Evolutionary conservation across 495 filamentous ascomycete species (phyloP).

Genomic region (Acidomyces sp.): DNA sequence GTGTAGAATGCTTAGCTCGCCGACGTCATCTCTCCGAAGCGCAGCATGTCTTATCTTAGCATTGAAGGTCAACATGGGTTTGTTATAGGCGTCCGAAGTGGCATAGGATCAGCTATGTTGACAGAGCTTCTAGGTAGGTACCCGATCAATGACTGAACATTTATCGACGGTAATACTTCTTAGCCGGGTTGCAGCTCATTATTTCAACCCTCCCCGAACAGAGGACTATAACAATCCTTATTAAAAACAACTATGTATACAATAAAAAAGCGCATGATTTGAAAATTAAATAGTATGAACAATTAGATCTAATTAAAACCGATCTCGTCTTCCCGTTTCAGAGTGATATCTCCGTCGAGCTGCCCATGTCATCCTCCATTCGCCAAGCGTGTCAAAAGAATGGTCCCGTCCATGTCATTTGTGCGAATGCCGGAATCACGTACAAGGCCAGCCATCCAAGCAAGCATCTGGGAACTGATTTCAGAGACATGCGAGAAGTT

Average conservation of each 20-base stretch:
- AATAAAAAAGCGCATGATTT: too few relatives aligned
- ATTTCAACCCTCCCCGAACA: conserved; percentile 26
- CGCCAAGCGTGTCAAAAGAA: conserved; percentile 33
- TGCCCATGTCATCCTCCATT: conserved; percentile 34
- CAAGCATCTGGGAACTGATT: conserved; percentile 44
- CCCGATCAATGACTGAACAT: conserved; percentile 1
- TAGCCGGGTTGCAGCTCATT: conserved; percentile 40
- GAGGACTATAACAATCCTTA: conserved; percentile 24
- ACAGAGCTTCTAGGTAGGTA: conserved; percentile 41
- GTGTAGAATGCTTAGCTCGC: too few relatives aligned
- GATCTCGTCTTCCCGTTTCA: conserved; percentile 28
- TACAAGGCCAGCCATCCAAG: conserved; percentile 33
- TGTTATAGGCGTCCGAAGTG: conserved; percentile 43
- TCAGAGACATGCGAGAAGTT: conserved; percentile 40
- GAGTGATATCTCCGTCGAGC: conserved; percentile 38
- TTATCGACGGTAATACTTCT: background rate
- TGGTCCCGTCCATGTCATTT: conserved; percentile 41
- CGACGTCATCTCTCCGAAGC: too few relatives aligned
- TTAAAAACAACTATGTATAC: too few relatives aligned
- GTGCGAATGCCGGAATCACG: conserved; percentile 40
- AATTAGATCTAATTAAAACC: conserved; percentile 6
- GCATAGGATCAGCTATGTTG: conserved; percentile 38
- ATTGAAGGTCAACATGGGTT: conserved; percentile 44
- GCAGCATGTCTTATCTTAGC: conserved; percentile 38
- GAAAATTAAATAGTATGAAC: too few relatives aligned